phyloP scores from a whole-genome alignment of 176 grass and related monocot genomes.

The Aegilops speltoides region DNA sequence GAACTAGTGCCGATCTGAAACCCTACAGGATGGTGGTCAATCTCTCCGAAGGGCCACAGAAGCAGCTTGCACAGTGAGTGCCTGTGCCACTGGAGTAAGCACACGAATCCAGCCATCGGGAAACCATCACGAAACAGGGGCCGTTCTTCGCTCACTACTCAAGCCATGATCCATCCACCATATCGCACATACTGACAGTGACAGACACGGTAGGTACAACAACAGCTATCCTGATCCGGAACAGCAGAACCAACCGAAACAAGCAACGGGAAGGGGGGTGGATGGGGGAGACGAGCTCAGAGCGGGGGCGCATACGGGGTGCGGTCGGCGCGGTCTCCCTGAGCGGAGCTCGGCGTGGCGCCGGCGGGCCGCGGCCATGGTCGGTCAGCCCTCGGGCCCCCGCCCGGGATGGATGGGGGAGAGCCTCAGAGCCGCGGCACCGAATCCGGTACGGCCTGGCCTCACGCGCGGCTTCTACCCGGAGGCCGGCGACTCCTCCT shows the following conservation, averaged over 20 bases:
- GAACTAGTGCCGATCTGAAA: slow-evolving; percentile 26
- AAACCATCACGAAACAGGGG: too few species aligned
- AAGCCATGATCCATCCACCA: background rate
- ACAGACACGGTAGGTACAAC: background rate
- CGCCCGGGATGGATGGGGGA: background rate
- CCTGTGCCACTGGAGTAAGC: background rate
- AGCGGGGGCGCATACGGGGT: slow-evolving; percentile 27
- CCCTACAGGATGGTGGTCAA: background rate
- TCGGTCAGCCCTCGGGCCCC: background rate
- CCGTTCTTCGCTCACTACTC: background rate
- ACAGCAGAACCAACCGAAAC: background rate
- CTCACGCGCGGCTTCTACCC: background rate
- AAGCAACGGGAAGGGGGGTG: background rate
- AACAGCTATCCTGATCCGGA: background rate
- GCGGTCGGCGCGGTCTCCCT: background rate
- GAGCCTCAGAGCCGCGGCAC: background rate
- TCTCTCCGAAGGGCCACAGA: slow-evolving; percentile 12
- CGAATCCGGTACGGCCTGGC: background rate
- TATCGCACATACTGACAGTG: background rate
- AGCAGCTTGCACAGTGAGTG: background rate
- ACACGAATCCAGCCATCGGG: background rate
- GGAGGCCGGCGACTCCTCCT: background rate
- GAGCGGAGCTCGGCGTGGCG: slow-evolving; percentile 17
- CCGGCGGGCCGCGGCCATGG: slow-evolving; percentile 17
- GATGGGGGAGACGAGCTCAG: background rate